phyloP scores from a whole-genome alignment of 2,329 filamentous ascomycete genomes.

The Pyrenochaeta sp. region DNA sequence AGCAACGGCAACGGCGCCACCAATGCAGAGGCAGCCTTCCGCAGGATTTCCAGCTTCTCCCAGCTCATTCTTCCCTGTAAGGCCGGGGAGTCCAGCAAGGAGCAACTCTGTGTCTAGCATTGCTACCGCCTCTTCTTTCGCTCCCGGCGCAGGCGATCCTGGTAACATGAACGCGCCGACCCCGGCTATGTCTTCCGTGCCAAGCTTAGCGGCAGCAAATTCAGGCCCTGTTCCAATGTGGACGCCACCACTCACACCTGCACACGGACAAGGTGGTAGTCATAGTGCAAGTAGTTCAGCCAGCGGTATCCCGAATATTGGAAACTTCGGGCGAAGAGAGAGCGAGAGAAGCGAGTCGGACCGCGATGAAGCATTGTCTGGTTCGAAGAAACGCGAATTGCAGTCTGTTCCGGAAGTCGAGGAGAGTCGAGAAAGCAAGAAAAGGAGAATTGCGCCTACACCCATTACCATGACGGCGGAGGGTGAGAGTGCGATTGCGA shows the following conservation, averaged over 20 bases:
- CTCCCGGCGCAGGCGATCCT: conserved; percentile 44
- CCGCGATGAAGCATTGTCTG: conserved; percentile 39
- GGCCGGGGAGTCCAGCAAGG: conserved; percentile 79
- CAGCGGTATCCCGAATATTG: conserved; percentile 57
- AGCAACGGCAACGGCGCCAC: conserved; percentile 59
- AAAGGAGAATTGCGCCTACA: conserved; percentile 57
- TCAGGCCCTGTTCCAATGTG: conserved; percentile 75
- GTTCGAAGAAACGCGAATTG: conserved; percentile 47
- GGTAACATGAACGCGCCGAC: conserved; percentile 75
- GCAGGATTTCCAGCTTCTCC: conserved; percentile 66
- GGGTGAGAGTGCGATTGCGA: conserved; percentile 38
- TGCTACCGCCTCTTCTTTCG: conserved; percentile 68
- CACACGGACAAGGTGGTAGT: conserved; percentile 50
- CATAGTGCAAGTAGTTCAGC: conserved; percentile 65
- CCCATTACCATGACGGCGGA: conserved; percentile 44
- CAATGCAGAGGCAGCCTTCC: conserved; percentile 60
- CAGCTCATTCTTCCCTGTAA: conserved; percentile 61
- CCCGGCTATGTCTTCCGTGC: conserved; percentile 78
- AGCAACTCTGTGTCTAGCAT: conserved; percentile 88
- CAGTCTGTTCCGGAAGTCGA: conserved; percentile 48
- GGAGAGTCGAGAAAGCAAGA: conserved; percentile 51
- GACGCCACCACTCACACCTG: conserved; percentile 89
- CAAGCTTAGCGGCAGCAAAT: conserved; percentile 77
- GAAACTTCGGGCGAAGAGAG: conserved; percentile 31
- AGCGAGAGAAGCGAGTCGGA: conserved; percentile 50